Evolutionary conservation across 1,284 basidiomycete species (phyloP), one percentile per base, ranked within the genome.

Genomic region (Cystobasidium slooffiae): DNA sequence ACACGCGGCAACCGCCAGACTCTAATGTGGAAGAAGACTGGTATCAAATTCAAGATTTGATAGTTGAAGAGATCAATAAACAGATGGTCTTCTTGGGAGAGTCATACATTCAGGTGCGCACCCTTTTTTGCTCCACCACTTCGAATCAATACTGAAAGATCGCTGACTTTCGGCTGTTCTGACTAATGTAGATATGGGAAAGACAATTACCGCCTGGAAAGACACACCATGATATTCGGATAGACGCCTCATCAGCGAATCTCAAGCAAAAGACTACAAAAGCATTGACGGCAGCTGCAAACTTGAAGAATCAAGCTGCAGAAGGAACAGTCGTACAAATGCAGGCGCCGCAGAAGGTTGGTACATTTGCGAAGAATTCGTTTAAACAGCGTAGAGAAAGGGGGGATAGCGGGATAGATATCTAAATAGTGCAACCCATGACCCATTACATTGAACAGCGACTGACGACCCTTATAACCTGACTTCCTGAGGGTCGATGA

Each of bases 31-130:
- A 86, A 66, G 94, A 97, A 82, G 92, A 91, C 81, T 99, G 97
- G 97, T 92, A 92, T 83, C 91, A 94, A 84, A 91, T 98, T 74
- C 95, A 99, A 83, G 97, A 99, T 84, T 86, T 99, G 75, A 91
- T 97, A 74, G 95, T 99, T 8, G 92, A 96, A 80, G 93, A 97
- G 80, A 92, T 94, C 44, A 87, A 95, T 76, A 92, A 91, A 82
- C 94, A 97, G 81, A 95, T 99, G 93, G 95, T 99, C 76, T 96
- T 98, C 82, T 85, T 99, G 47, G 96, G 95, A 39, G 97, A 99
- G 83, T 94, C 92, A 37, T 91, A 97, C 62, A 84, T 99, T 61
- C 97, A 98, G 87, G 94, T 93, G 22, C 37, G 74, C 39, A 22
- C 9, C 2, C 20, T 22, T 37, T 8, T 55, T 14, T 1, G 55